Base-by-base conservation (phyloP, 257 asterid genomes). In the Penstemon barbatus region DNA sequence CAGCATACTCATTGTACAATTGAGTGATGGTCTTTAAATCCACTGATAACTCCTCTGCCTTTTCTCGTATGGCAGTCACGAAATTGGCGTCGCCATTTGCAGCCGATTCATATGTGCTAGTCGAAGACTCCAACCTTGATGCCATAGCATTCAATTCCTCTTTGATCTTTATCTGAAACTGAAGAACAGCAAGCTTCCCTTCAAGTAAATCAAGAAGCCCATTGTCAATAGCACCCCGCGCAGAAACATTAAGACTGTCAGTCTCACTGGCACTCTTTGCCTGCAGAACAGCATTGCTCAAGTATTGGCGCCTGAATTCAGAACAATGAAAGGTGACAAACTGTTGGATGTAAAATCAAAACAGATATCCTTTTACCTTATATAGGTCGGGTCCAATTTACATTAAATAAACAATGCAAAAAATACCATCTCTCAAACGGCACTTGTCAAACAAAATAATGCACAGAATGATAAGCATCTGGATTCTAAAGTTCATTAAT, bases 251-350 rank as follows among this genome's bases (percentile, higher is more conserved):
- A 73, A 73, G 64, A 78, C 79, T 78, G 56, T 80, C 89, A 4
- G 71, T 69, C 68, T 87, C 93, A 73, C 77, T 80, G 66, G 95
- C 89, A 83, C 90, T 87, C 87, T 91, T 94, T n/a, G 97, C 97
- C 86, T 94, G 99, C 71, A 94, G 87, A 79, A 91, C 99, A 63
- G 99, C 97, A 83, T 85, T 91, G 67, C 96, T 91, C 87, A 94
- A 73, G 85, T 94, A 94, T 76, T 91, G 99, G 55, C 92, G 97
- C 90, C 99, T 94, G 89, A 58, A 67, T 77, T 76, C 66, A 71
- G 78, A 71, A 73, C 62, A 77, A 69, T 15, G 59, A 73, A 74
- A 76, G 48, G 68, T 36, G 74, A 70, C 51, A 60, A 63, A 56
- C 58, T 53, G 65, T 62, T 67, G 69, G 75, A 48, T 42, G 33